These are phyloP conservation scores for Baudoinia panamericana DNA, from an alignment of 495 filamentous ascomycete species.

Conservation along the genomic window DNA sequence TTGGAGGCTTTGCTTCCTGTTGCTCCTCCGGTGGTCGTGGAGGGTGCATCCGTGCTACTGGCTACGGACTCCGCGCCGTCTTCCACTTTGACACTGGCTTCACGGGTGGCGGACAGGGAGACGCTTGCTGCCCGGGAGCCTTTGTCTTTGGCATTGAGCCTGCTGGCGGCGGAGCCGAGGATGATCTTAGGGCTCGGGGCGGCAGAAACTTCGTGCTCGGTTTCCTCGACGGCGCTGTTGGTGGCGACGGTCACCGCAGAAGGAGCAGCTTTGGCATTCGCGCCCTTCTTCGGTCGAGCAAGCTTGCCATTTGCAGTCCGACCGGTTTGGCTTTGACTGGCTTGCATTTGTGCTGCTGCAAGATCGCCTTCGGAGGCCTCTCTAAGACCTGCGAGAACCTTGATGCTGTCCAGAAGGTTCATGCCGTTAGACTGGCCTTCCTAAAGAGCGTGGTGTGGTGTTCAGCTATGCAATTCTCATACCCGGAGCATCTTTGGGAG, in stretches of 20 bases:
- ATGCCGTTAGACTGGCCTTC: slow-evolving; percentile 37
- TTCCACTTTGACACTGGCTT: slow-evolving; percentile 39
- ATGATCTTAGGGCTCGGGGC: slow-evolving; percentile 10
- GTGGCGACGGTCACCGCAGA: too few relatives aligned
- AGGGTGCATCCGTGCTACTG: slow-evolving; percentile 6
- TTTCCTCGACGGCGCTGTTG: neutral
- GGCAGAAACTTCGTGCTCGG: slow-evolving; percentile 8
- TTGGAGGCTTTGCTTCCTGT: slow-evolving; percentile 21
- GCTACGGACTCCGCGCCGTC: slow-evolving; percentile 33
- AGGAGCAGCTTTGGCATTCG: neutral
- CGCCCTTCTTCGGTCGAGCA: neutral
- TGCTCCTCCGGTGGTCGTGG: slow-evolving; percentile 16
- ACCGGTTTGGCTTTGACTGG: neutral
- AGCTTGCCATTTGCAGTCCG: slow-evolving; percentile 2
- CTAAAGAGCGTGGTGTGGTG: too few relatives aligned
- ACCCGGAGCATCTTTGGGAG: too few relatives aligned
- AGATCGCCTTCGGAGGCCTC: slow-evolving; percentile 33
- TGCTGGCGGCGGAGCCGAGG: slow-evolving; percentile 2
- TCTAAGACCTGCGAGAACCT: slow-evolving; percentile 48
- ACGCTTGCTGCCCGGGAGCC: slow-evolving; percentile 10
- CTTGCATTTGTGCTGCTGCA: neutral
- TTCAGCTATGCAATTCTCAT: too few relatives aligned
- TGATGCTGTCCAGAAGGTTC: slow-evolving; percentile 37
- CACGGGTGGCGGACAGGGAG: slow-evolving; percentile 16
- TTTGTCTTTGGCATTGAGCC: slow-evolving; percentile 13